Evolutionary conservation across 2,329 filamentous ascomycete genomes (phyloP).

Genomic region (Aspergillus novofumigatus): DNA sequence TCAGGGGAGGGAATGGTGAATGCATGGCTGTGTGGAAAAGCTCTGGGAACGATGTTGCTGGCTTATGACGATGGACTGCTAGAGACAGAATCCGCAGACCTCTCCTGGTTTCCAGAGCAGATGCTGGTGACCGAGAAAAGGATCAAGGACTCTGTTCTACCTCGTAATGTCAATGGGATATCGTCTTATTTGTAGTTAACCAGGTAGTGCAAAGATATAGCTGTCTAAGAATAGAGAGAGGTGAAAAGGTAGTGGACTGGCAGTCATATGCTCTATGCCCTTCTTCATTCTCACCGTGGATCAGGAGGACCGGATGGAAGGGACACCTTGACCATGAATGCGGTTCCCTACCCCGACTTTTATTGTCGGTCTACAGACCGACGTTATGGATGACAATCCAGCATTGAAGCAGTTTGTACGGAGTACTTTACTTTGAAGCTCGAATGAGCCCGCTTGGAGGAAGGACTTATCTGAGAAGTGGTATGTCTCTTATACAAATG

Average conservation of each 20-base stretch:
- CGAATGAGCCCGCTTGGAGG: too few species aligned
- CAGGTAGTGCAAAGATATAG: not conserved
- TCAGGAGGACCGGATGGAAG: too few species aligned
- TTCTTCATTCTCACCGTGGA: too few species aligned
- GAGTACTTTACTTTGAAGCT: too few species aligned
- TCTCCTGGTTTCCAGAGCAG: slow-evolving; percentile 28
- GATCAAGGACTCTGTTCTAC: slow-evolving; percentile 12
- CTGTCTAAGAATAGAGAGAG: not conserved
- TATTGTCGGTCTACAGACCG: too few species aligned
- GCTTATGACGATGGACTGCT: slow-evolving; percentile 8
- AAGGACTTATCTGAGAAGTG: too few species aligned
- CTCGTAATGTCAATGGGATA: slow-evolving; percentile 3
- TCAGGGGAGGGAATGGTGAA: slow-evolving; percentile 32
- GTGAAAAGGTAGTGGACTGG: not conserved
- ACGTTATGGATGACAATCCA: too few species aligned
- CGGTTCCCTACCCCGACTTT: too few species aligned
- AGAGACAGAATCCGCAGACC: slow-evolving; percentile 5
- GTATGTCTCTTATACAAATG: too few species aligned
- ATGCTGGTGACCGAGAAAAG: slow-evolving; percentile 25
- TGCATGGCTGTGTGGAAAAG: slow-evolving; percentile 28
- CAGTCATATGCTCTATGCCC: not conserved
- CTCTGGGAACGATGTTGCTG: slow-evolving; percentile 24
- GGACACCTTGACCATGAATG: too few species aligned
- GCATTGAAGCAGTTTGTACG: too few species aligned
- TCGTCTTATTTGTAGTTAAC: not conserved